Evolutionary conservation across 805 yeast genomes (phyloP).

Genomic region (Barnettozyma botsteinii): DNA sequence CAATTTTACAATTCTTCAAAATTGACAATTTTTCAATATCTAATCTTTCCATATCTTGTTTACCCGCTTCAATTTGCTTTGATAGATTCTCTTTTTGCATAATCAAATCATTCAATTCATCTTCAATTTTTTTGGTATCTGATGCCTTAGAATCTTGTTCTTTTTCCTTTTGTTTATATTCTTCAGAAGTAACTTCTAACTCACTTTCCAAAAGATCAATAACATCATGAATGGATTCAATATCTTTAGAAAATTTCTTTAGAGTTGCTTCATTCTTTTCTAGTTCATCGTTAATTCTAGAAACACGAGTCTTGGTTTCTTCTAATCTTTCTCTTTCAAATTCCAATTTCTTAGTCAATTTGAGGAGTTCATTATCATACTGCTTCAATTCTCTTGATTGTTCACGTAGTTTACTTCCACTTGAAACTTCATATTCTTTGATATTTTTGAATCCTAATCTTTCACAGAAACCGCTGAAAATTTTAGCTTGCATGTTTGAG

Average conservation of each 20-base stretch:
- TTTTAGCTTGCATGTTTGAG: constrained; percentile 34
- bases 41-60: constrained; percentile 48
- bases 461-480: constrained; percentile 51
- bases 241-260: constrained; percentile 28
- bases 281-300: constrained; percentile 36
- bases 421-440: constrained; percentile 63
- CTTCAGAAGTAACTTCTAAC: constrained; percentile 32
- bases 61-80: constrained; percentile 35
- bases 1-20: constrained; percentile 69
- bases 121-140: constrained; percentile 41
- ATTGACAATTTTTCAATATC: constrained; percentile 52
- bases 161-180: constrained; percentile 30
- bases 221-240: constrained; percentile 26
- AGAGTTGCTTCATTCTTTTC: constrained; percentile 32
- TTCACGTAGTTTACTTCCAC: constrained; percentile 51
- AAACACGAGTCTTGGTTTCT: constrained; percentile 44
- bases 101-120: constrained; percentile 34
- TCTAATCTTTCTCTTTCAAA: constrained; percentile 59
- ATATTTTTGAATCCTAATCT: constrained; percentile 49
- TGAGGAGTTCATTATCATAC: constrained; percentile 53
- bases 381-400: constrained; percentile 58
- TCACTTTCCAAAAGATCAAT: constrained; percentile 37
- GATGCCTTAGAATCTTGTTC: constrained; percentile 28
- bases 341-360: constrained; percentile 51
- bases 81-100: constrained; percentile 23